These are phyloP conservation scores for Microbotryomycetes sp. DNA, from an alignment of 1,284 basidiomycete species.

Conservation along the genomic window DNA sequence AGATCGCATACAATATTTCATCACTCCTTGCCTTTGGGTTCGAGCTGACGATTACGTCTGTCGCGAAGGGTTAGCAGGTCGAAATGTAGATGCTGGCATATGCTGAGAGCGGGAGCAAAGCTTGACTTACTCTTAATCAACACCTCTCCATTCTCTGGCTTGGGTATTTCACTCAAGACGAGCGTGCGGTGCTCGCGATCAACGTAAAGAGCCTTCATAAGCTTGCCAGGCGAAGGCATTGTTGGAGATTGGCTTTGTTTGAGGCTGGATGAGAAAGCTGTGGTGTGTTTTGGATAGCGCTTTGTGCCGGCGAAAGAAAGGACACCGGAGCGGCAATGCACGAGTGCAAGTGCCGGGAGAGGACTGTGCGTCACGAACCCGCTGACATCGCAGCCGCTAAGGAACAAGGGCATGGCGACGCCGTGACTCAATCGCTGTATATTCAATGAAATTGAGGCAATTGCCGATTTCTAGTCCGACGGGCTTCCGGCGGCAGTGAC, in stretches of 20 bases:
- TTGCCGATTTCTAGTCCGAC: no score
- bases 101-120: background rate
- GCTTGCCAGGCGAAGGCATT: background rate
- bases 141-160: conserved; percentile 34
- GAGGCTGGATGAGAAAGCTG: background rate
- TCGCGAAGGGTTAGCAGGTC: background rate
- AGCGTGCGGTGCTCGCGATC: conserved; percentile 12
- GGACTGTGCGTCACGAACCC: no score
- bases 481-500: no score
- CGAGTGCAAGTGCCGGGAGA: no score
- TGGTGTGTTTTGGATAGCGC: background rate
- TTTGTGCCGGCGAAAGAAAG: background rate
- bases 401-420: no score
- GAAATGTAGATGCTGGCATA: background rate
- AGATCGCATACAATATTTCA: no score
- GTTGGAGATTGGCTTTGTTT: background rate
- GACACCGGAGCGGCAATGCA: no score
- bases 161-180: conserved; percentile 15
- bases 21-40: no score
- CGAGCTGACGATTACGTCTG: conserved; percentile 37
- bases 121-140: conserved; percentile 36
- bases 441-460: no score
- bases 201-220: conserved; percentile 29
- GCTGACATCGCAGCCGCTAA: no score
- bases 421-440: no score